Conservation (phyloP, 805 yeast genomes). For the Cyberlindnera maritima region DNA sequence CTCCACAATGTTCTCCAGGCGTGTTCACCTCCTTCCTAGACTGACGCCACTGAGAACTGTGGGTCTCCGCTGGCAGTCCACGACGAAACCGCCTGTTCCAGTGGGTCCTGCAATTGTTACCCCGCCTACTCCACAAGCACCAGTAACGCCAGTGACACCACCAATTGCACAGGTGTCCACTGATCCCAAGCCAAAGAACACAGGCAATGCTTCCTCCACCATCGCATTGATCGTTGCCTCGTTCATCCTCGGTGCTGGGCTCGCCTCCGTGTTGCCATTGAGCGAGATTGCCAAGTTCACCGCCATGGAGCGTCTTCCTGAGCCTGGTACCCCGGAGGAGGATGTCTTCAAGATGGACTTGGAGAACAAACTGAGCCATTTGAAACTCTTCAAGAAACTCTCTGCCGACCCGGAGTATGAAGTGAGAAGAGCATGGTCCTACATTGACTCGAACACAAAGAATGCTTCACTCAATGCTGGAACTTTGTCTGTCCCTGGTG, state of each 20-base stretch:
- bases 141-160: neutral
- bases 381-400: conserved; percentile 52
- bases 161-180: neutral
- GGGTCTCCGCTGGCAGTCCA: neutral
- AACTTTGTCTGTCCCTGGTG: conserved; percentile 73
- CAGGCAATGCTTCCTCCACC: conserved; percentile 5
- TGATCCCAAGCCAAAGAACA: neutral
- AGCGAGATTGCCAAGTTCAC: conserved; percentile 32
- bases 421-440: conserved; percentile 41
- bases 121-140: conserved; percentile 1
- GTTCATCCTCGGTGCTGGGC: conserved; percentile 32
- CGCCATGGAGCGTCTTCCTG: conserved; percentile 24
- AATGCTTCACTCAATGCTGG: conserved; percentile 39
- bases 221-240: conserved; percentile 23
- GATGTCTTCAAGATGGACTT: conserved; percentile 32
- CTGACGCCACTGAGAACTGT: neutral
- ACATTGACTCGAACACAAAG: conserved; percentile 41
- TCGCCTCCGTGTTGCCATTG: conserved; percentile 34
- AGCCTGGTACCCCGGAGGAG: conserved; percentile 28
- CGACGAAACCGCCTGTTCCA: neutral
- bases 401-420: conserved; percentile 35
- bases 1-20: neutral
- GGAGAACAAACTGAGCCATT: conserved; percentile 43
- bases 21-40: neutral
- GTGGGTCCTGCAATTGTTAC: neutral